Evolutionary conservation across 2,329 filamentous ascomycete genomes (phyloP).

Genomic region (Cordyceps sp.): DNA sequence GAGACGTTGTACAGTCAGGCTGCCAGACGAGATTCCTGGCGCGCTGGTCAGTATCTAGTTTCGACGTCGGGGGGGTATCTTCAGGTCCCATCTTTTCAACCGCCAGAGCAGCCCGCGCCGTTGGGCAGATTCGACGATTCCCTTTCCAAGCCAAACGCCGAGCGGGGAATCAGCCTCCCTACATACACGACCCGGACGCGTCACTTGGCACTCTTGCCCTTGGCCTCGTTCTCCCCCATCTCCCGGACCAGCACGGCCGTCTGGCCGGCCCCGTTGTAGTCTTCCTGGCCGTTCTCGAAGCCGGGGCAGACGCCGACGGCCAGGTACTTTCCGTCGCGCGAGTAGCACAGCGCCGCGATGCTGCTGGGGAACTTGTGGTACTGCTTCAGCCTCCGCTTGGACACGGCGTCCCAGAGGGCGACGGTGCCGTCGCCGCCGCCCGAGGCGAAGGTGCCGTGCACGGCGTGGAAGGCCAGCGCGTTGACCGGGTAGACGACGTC

Average conservation of each 20-base stretch:
- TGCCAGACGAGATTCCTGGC: too few species aligned
- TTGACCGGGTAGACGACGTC: conserved; percentile 90
- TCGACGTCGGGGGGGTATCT: too few species aligned
- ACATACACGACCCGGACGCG: too few species aligned
- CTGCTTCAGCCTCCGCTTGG: conserved; percentile 77
- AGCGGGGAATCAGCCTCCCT: too few species aligned
- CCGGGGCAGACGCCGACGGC: conserved; percentile 72
- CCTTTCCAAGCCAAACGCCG: background rate
- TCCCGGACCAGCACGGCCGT: conserved; percentile 71
- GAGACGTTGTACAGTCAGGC: too few species aligned
- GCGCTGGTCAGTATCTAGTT: too few species aligned
- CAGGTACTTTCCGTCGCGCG: conserved; percentile 57
- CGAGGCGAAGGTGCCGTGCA: conserved; percentile 71
- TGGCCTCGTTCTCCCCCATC: conserved; percentile 74
- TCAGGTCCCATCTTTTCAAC: too few species aligned
- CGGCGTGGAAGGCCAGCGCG: conserved; percentile 72
- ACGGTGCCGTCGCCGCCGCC: conserved; percentile 84
- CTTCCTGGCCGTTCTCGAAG: conserved; percentile 75
- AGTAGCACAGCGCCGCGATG: conserved; percentile 65
- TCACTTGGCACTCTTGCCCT: conserved; percentile 62
- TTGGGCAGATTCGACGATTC: too few species aligned
- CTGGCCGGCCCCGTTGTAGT: conserved; percentile 54
- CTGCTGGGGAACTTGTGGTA: conserved; percentile 73
- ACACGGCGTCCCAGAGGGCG: conserved; percentile 83
- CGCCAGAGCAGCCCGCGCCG: too few species aligned